Base-by-base conservation (phyloP, 1,139 yeast genomes). In the Fermentozyma sake region DNA sequence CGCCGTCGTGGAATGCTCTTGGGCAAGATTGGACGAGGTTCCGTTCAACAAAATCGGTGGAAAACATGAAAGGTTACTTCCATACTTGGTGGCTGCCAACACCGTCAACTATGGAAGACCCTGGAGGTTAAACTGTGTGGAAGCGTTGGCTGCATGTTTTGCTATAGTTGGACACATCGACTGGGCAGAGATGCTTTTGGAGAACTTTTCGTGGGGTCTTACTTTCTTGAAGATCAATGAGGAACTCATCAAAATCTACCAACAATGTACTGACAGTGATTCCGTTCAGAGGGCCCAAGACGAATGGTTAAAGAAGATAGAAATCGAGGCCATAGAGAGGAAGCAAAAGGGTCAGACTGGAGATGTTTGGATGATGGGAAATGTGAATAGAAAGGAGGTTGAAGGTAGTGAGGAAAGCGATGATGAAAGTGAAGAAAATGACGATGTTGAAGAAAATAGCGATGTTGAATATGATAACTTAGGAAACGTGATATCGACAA, bases 61-160 rank as follows among this genome's bases (percentile, higher is more conserved):
- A 3, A 78, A 75, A 38, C 71, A 86, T 46, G 96, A 91, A 48
- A 64, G 98, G 28, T 61, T 91, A 13, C 60, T 91, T 35, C 98
- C 98, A 0, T 91, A 89, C 46, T 61, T 91, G 33, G 93, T 91
- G 4, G 98, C 98, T 3, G 96, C 97, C 0, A 91, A 91, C 50
- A 94, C 96, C 12, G 97, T 93, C 7, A 91, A 91, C 53, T 93
- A 93, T 47, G 99, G 99, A 3, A 72, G 85, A 43, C 97, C 99
- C 0, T 89, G 97, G 98, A 75, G 79, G 44, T 62, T 91, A 33
- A 91, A 93, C 53, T 91, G 99, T 55, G 98, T 87, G 6, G 99
- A 91, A 50, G 98, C 98, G 0, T 58, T 93, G 22, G 98, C 98
- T 1, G 98, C 99, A 0, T 86, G 96, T 50, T 83, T 91, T 50